These are phyloP conservation scores for Garcia nutans DNA, from an alignment of 345 rosid genomes.

Conservation along the genomic window DNA sequence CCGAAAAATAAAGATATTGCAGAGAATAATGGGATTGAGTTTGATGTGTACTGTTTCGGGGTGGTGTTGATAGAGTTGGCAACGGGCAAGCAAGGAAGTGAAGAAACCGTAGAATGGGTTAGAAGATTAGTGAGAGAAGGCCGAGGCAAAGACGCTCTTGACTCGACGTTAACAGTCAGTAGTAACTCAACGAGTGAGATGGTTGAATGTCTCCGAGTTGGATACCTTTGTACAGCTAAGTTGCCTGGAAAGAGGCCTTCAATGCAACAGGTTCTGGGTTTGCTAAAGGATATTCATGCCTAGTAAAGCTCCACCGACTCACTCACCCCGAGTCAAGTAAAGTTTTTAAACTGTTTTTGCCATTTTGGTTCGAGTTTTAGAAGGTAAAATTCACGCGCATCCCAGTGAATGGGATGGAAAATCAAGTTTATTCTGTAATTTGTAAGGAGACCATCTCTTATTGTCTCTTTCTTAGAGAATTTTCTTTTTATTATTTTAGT, in stretches of 20 bases:
- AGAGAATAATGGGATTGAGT: slow-evolving; percentile 28
- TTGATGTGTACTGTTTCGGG: slow-evolving; percentile 73
- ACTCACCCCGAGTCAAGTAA: neutral
- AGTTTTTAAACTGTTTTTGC: too few relatives aligned
- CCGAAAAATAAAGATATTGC: neutral
- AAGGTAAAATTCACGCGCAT: neutral
- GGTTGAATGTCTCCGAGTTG: slow-evolving; percentile 79
- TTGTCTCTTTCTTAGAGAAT: slow-evolving; percentile 5
- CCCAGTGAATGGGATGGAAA: neutral
- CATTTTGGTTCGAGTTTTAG: neutral
- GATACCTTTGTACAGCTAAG: slow-evolving; percentile 85
- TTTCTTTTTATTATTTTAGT: neutral
- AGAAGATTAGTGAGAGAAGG: slow-evolving; percentile 71
- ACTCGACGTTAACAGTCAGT: slow-evolving; percentile 49
- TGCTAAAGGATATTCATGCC: slow-evolving; percentile 72
- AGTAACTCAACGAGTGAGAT: slow-evolving; percentile 63
- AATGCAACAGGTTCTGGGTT: slow-evolving; percentile 88
- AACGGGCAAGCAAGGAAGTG: slow-evolving; percentile 63
- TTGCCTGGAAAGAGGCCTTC: slow-evolving; percentile 71
- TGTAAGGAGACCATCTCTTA: slow-evolving; percentile 5
- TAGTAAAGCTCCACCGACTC: slow-evolving; percentile 16
- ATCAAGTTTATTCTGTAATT: neutral
- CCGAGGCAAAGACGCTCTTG: slow-evolving; percentile 57
- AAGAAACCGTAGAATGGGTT: slow-evolving; percentile 49
- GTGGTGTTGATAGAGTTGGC: slow-evolving; percentile 65